These are phyloP conservation scores for Pelargonium cotyledonis DNA, from an alignment of 441 rosid genomes.

Conservation along the genomic window DNA sequence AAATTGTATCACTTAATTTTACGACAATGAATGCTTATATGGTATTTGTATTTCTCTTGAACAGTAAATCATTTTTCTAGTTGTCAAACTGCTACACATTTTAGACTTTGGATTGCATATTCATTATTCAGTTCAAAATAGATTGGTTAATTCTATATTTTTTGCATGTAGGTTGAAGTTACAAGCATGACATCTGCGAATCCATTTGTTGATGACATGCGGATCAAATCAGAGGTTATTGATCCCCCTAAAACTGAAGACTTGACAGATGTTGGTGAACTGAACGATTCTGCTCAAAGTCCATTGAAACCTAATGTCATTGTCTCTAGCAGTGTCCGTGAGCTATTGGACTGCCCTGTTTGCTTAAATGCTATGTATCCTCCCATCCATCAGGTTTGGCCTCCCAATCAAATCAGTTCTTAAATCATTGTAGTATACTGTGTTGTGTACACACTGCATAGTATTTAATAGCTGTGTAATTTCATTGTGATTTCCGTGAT, in stretches of 20 bases:
- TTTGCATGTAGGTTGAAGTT: background rate
- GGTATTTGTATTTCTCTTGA: too few species aligned
- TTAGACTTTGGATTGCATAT: too few species aligned
- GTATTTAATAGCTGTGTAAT: too few species aligned
- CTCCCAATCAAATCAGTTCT: too few species aligned
- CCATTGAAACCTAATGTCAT: conserved; percentile 44
- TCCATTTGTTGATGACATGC: conserved; percentile 49
- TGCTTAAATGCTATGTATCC: conserved; percentile 77
- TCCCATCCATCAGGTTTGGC: conserved; percentile 75
- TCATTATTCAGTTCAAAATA: too few species aligned
- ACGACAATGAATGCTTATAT: too few species aligned
- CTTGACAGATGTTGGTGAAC: conserved; percentile 37
- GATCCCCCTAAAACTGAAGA: conserved; percentile 58
- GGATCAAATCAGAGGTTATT: conserved; percentile 53
- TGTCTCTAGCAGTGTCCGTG: conserved; percentile 56
- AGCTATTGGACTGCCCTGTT: conserved; percentile 74
- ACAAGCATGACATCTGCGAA: conserved; percentile 47
- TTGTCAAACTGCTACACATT: too few species aligned
- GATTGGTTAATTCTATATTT: background rate
- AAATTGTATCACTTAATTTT: too few species aligned
- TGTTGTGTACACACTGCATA: too few species aligned
- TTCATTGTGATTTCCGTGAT: too few species aligned
- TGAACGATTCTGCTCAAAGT: conserved; percentile 46
- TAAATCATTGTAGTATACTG: too few species aligned
- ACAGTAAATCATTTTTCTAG: too few species aligned